phyloP scores from a whole-genome alignment of 352 stramenopile genomes.

The Phytophthora pseudosyringae region DNA sequence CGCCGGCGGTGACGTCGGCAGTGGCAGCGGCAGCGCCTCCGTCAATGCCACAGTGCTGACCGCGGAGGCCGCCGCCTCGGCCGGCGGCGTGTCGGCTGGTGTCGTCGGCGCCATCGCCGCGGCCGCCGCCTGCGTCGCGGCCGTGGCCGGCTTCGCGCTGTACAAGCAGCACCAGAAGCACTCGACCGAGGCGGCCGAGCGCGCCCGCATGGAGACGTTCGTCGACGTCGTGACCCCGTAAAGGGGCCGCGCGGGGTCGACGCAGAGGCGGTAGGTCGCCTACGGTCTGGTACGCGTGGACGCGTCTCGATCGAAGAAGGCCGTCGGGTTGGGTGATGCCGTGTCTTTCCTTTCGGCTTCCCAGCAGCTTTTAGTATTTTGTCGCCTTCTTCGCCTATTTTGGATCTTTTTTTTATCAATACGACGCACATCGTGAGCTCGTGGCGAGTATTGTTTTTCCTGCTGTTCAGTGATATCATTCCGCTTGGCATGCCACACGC shows the following conservation, averaged over 20 bases:
- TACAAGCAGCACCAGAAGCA: slow-evolving; percentile 51
- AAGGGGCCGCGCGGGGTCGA: slow-evolving; percentile 3
- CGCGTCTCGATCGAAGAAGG: slow-evolving; percentile 34
- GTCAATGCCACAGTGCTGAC: slow-evolving; percentile 16
- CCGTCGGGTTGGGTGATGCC: slow-evolving; percentile 3
- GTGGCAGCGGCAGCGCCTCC: slow-evolving; percentile 21
- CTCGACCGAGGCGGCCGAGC: slow-evolving; percentile 14
- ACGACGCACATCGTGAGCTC: slow-evolving; percentile 6
- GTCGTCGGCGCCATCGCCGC: slow-evolving; percentile 28
- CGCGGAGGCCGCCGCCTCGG: slow-evolving; percentile 4
- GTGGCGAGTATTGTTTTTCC: slow-evolving; percentile 8
- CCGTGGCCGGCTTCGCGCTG: slow-evolving; percentile 34
- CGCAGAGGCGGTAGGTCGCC: slow-evolving; percentile 27
- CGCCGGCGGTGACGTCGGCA: slow-evolving; percentile 4
- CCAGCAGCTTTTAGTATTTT: slow-evolving; percentile 7
- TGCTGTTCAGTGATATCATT: not conserved
- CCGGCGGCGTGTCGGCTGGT: slow-evolving; percentile 13
- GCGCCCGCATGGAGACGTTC: slow-evolving; percentile 17
- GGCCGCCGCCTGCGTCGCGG: slow-evolving; percentile 34
- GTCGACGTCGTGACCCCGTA: slow-evolving; percentile 47
- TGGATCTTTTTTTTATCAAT: slow-evolving; percentile 21
- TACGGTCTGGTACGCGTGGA: slow-evolving; percentile 33
- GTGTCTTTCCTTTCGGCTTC: slow-evolving; percentile 1
- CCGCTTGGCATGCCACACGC: not conserved
- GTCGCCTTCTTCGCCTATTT: slow-evolving; percentile 27